Percentiles rank a stretch among this genome's conserved stretches.
Evolutionary conservation across 495 filamentous ascomycete genomes (phyloP).

Genomic region (Hyaloscypha hepaticicola): DNA sequence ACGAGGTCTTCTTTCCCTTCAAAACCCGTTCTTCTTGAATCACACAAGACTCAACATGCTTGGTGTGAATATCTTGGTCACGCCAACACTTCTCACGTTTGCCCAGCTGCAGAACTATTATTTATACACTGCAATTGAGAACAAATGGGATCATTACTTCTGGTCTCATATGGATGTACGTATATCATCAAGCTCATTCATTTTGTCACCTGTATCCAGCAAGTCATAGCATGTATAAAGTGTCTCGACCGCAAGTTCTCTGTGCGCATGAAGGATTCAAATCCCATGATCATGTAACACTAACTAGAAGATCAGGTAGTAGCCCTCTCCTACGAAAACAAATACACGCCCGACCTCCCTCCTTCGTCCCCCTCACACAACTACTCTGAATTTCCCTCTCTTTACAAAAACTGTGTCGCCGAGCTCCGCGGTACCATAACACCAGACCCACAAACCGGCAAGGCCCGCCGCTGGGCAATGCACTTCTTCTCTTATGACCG

Average conservation of each 20-base stretch:
- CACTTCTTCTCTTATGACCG: slow-evolving; percentile 60
- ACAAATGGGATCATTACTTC: slow-evolving; percentile 55
- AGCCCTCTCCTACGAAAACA: slow-evolving; percentile 53
- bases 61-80: slow-evolving; percentile 56
- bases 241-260: no score
- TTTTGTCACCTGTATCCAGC: no score
- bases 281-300: no score
- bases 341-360: slow-evolving; percentile 17
- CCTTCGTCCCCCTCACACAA: slow-evolving; percentile 35
- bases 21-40: slow-evolving; percentile 64
- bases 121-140: slow-evolving; percentile 45
- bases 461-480: slow-evolving; percentile 43
- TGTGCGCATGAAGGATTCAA: no score
- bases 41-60: slow-evolving; percentile 51
- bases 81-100: slow-evolving; percentile 59
- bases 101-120: slow-evolving; percentile 66
- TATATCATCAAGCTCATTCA: no score
- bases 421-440: slow-evolving; percentile 37
- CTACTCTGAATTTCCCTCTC: slow-evolving; percentile 44
- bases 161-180: slow-evolving; percentile 55
- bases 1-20: slow-evolving; percentile 48
- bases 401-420: slow-evolving; percentile 50
- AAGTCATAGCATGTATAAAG: no score
- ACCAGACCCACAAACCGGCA: slow-evolving; percentile 27
- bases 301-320: slow-evolving; percentile 31